Evolutionary conservation across 2,329 filamentous ascomycete genomes (phyloP).

Genomic region (Diaporthe sp.): DNA sequence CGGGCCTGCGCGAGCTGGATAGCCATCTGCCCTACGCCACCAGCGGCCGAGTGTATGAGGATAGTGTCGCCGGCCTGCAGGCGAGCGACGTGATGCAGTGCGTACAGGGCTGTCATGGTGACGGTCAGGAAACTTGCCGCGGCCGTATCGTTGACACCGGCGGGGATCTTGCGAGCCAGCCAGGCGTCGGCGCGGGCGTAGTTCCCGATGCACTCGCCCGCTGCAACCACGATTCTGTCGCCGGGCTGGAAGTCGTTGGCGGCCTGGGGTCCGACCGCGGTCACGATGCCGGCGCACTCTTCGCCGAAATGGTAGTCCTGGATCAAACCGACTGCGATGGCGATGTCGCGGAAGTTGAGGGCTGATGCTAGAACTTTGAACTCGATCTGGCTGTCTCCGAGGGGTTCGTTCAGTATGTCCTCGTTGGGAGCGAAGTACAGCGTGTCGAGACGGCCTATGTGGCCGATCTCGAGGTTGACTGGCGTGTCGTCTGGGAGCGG

Average conservation of each 20-base stretch:
- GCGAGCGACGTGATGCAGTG: constrained; percentile 27
- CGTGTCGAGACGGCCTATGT: constrained; percentile 23
- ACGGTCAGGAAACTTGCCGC: constrained; percentile 30
- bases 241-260: constrained; percentile 43
- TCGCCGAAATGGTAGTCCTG: constrained; percentile 28
- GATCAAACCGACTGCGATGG: constrained; percentile 16
- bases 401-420: not conserved
- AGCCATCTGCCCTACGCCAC: constrained; percentile 30
- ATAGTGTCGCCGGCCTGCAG: constrained; percentile 38
- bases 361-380: constrained; percentile 13
- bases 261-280: not conserved
- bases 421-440: constrained; percentile 14
- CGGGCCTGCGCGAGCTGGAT: constrained; percentile 21
- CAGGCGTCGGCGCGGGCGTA: constrained; percentile 45
- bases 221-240: constrained; percentile 45
- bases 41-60: constrained; percentile 31
- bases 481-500: not conserved
- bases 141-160: not conserved
- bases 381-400: constrained; percentile 23
- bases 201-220: constrained; percentile 19
- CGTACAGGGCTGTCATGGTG: constrained; percentile 28
- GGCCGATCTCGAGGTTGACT: constrained; percentile 27
- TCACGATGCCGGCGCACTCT: constrained; percentile 20
- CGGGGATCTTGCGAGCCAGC: constrained; percentile 12
- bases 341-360: constrained; percentile 31